Conservation (phyloP, 73 alveolate genomes). For the Durusdinium trenchii region DNA sequence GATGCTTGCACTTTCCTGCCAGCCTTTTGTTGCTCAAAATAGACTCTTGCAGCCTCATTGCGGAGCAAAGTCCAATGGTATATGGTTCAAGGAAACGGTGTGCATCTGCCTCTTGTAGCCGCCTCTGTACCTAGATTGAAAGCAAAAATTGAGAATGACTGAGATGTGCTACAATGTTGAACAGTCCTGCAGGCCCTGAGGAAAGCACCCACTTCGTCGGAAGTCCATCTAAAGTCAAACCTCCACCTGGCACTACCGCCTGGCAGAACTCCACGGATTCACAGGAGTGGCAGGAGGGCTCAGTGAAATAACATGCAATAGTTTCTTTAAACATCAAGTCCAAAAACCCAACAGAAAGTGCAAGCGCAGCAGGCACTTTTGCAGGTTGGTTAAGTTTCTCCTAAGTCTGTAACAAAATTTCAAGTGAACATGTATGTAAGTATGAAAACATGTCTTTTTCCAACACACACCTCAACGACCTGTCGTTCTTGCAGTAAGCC, state of each 20-base stretch:
- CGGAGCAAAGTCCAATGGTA: background rate
- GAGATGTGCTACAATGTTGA: background rate
- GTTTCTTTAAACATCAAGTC: background rate
- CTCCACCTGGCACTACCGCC: constrained; percentile 90
- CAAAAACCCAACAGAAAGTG: too few species aligned
- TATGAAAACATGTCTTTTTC: background rate
- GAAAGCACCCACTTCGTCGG: constrained; percentile 48
- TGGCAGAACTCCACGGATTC: background rate
- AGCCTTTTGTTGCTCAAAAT: background rate
- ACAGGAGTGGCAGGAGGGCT: background rate
- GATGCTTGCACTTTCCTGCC: background rate
- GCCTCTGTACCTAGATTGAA: constrained; percentile 7
- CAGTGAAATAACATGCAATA: background rate
- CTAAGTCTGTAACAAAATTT: too few species aligned
- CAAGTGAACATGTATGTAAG: background rate
- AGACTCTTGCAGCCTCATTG: constrained; percentile 60
- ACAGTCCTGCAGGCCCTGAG: background rate
- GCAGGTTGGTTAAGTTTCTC: too few species aligned
- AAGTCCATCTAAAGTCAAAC: constrained; percentile 62
- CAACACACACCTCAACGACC: background rate
- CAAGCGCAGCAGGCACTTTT: too few species aligned
- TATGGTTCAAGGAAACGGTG: background rate
- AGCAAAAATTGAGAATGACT: background rate
- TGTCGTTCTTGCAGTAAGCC: background rate
- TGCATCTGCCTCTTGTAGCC: constrained; percentile 59